These are phyloP conservation scores for Tubosaeta brunneosetosa DNA, from an alignment of 768 basidiomycete species.

Conservation along the genomic window DNA sequence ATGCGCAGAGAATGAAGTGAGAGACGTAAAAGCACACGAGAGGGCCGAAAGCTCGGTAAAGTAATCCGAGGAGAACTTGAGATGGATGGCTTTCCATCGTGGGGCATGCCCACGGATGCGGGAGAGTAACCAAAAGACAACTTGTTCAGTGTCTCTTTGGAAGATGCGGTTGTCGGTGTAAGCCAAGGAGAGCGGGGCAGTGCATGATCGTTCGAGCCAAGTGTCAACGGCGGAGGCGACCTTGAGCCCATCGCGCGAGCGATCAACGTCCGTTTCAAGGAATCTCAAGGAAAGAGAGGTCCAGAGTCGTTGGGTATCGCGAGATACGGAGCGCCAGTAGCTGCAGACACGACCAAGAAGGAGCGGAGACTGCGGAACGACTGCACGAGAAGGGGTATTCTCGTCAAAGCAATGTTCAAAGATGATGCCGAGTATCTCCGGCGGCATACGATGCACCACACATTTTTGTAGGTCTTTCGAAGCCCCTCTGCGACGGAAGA, in stretches of 20 bases:
- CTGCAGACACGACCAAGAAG: constrained; percentile 24
- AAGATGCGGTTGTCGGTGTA: constrained; percentile 26
- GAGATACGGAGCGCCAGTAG: constrained; percentile 22
- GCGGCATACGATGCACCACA: constrained; percentile 16
- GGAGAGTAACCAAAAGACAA: constrained; percentile 18
- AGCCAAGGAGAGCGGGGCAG: constrained; percentile 20
- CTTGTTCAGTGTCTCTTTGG: constrained; percentile 20
- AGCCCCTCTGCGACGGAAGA: not conserved
- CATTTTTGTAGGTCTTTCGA: not conserved
- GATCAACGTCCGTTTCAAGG: constrained; percentile 19
- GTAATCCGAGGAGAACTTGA: constrained; percentile 27
- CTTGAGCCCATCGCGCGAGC: constrained; percentile 14
- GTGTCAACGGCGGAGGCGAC: constrained; percentile 16
- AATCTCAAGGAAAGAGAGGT: constrained; percentile 21
- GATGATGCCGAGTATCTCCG: constrained; percentile 37
- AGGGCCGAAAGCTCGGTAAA: constrained; percentile 15
- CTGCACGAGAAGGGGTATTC: not conserved
- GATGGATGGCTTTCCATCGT: constrained; percentile 24
- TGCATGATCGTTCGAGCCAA: constrained; percentile 21
- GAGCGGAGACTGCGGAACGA: constrained; percentile 17
- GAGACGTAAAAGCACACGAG: constrained; percentile 18
- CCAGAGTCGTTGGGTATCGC: constrained; percentile 21
- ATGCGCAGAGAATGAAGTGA: constrained; percentile 21
- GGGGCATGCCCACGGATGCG: constrained; percentile 14
- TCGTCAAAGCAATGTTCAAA: constrained; percentile 20